A percentile compares a stretch with the other conserved stretches of the same genome.
Conservation (phyloP, 805 yeast genomes). For the Pichia ethanolica region DNA sequence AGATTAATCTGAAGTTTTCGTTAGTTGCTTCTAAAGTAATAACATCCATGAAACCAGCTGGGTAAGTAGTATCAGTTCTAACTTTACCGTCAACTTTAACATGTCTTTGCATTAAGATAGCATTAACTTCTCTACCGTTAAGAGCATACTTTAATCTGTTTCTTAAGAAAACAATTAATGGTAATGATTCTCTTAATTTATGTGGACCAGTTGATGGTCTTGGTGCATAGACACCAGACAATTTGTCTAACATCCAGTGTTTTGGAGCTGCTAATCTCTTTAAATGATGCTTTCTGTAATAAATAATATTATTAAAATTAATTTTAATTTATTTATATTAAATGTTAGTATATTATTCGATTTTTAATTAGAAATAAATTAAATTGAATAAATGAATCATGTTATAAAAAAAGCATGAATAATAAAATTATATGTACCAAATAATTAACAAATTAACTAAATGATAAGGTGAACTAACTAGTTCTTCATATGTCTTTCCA, state of each 20-base stretch:
- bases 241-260: slow-evolving; percentile 99
- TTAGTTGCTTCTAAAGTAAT: slow-evolving; percentile 95
- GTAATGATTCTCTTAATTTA: slow-evolving; percentile 96
- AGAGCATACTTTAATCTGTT: slow-evolving; percentile 98
- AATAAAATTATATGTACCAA: too few species aligned
- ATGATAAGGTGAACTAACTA: not conserved
- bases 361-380: too few species aligned
- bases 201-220: slow-evolving; percentile 99
- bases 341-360: not conserved
- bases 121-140: slow-evolving; percentile 98
- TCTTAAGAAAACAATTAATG: slow-evolving; percentile 93
- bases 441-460: too few species aligned
- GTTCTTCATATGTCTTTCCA: slow-evolving; percentile 5
- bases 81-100: slow-evolving; percentile 99
- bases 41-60: slow-evolving; percentile 99
- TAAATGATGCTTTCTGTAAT: slow-evolving; percentile 87
- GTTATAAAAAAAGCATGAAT: not conserved
- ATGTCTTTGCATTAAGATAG: slow-evolving; percentile 96
- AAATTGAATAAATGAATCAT: not conserved
- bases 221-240: slow-evolving; percentile 99
- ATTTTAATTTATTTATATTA: not conserved
- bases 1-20: slow-evolving; percentile 98
- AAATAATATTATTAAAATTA: slow-evolving; percentile 1
- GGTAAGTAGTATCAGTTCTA: slow-evolving; percentile 98
- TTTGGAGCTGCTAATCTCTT: slow-evolving; percentile 99